Conservation (phyloP, 177 flowering plant species). For the Tripterygium wilfordii region DNA sequence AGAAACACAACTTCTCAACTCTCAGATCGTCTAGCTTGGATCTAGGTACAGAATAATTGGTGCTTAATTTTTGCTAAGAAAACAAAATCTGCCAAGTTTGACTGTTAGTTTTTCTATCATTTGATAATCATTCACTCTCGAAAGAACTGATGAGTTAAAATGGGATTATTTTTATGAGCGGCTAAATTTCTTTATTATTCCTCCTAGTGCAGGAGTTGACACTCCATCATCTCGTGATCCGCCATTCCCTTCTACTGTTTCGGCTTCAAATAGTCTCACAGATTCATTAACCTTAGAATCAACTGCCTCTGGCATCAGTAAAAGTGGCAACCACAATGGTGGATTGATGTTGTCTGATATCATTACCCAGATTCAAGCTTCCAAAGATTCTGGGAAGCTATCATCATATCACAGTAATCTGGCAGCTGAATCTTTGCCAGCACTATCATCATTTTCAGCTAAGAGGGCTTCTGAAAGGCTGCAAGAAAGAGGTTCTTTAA, state of each 20-base stretch:
- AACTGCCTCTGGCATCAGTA: slow-evolving; percentile 35
- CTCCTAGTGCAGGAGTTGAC: slow-evolving; percentile 99
- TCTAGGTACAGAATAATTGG: slow-evolving; percentile 71
- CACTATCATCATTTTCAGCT: slow-evolving; percentile 44
- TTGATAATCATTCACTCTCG: not conserved
- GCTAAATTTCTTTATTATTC: slow-evolving; percentile 44
- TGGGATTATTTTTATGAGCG: slow-evolving; percentile 22
- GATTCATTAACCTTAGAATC: slow-evolving; percentile 42
- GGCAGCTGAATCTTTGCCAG: slow-evolving; percentile 43
- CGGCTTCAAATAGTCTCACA: slow-evolving; percentile 64
- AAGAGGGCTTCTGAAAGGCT: slow-evolving; percentile 59
- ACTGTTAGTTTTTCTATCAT: too few relatives aligned
- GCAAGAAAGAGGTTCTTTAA: slow-evolving; percentile 57
- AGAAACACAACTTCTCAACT: slow-evolving; percentile 47
- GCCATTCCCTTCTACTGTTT: slow-evolving; percentile 75
- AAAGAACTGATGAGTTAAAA: not conserved
- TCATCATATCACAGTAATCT: slow-evolving; percentile 35
- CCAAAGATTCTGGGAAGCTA: slow-evolving; percentile 68
- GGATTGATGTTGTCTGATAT: slow-evolving; percentile 64
- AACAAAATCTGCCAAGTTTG: too few relatives aligned
- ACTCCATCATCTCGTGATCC: slow-evolving; percentile 99
- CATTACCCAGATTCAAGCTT: slow-evolving; percentile 66
- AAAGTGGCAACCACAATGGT: slow-evolving; percentile 66
- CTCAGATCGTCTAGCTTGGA: slow-evolving; percentile 83
- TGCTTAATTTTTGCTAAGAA: too few relatives aligned